These are phyloP conservation scores for Leccinum angustisporum DNA, from an alignment of 1,284 basidiomycete genomes.

Conservation along the genomic window DNA sequence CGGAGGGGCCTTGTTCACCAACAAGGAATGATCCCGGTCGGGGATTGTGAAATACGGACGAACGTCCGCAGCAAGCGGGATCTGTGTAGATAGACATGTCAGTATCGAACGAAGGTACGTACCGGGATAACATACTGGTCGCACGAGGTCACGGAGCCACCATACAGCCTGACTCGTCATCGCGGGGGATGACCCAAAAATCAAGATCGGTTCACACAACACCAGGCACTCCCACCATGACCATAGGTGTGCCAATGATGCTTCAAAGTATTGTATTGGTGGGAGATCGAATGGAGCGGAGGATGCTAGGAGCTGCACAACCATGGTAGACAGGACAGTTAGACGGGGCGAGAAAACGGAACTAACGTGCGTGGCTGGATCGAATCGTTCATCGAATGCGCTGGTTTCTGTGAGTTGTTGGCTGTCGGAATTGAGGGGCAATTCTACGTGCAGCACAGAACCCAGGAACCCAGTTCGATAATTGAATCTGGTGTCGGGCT, in stretches of 20 bases:
- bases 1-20: slow-evolving; percentile 85
- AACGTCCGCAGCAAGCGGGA: slow-evolving; percentile 84
- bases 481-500: slow-evolving; percentile 61
- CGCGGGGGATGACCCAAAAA: slow-evolving; percentile 81
- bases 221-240: slow-evolving; percentile 92
- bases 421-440: slow-evolving; percentile 70
- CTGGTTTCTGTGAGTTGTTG: slow-evolving; percentile 66
- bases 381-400: slow-evolving; percentile 47
- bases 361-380: slow-evolving; percentile 48
- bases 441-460: slow-evolving; percentile 65
- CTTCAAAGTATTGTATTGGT: slow-evolving; percentile 73
- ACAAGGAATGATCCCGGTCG: slow-evolving; percentile 75
- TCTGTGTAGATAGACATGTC: slow-evolving; percentile 40
- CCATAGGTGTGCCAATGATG: slow-evolving; percentile 81
- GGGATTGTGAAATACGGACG: slow-evolving; percentile 96
- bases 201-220: slow-evolving; percentile 84
- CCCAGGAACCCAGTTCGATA: slow-evolving; percentile 78
- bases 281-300: slow-evolving; percentile 68
- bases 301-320: slow-evolving; percentile 72
- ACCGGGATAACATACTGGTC: slow-evolving; percentile 61
- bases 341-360: background rate
- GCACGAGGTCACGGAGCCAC: slow-evolving; percentile 88
- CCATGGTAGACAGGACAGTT: background rate
- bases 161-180: slow-evolving; percentile 83
- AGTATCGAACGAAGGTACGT: background rate